Evolutionary conservation across 257 asterid species (phyloP).

Genomic region (Fraxinus pennsylvanica): DNA sequence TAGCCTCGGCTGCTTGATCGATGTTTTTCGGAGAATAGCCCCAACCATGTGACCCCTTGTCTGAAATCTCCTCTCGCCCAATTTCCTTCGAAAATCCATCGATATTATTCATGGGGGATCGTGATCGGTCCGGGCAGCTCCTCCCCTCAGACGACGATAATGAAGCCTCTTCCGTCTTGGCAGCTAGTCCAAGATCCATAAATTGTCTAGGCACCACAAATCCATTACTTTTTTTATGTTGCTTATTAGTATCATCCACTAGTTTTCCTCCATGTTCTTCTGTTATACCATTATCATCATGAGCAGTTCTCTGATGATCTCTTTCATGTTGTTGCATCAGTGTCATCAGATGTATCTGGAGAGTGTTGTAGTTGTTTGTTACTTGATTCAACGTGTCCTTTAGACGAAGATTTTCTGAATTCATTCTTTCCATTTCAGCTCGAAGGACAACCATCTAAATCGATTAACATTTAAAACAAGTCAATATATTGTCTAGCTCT

Average conservation of each 20-base stretch:
- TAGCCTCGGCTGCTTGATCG: constrained; percentile 87
- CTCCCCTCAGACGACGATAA: constrained; percentile 62
- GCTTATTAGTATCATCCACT: constrained; percentile 10
- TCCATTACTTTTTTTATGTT: constrained; percentile 34
- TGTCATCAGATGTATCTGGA: constrained; percentile 58
- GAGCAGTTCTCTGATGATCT: constrained; percentile 30
- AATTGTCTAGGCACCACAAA: constrained; percentile 71
- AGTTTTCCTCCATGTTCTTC: constrained; percentile 33
- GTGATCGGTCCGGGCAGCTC: constrained; percentile 38
- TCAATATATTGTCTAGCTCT: neutral
- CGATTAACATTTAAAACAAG: neutral
- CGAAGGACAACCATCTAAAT: constrained; percentile 52
- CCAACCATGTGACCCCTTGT: constrained; percentile 40
- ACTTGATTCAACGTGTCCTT: constrained; percentile 53
- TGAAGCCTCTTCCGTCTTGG: constrained; percentile 50
- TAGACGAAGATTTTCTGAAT: constrained; percentile 51
- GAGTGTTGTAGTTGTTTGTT: constrained; percentile 41
- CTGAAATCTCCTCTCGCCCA: constrained; percentile 42
- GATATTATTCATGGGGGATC: constrained; percentile 31
- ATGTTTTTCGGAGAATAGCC: constrained; percentile 38
- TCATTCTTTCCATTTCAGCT: constrained; percentile 63
- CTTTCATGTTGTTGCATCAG: constrained; percentile 54
- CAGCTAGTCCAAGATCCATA: constrained; percentile 75
- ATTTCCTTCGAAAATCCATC: constrained; percentile 25
- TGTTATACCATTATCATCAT: constrained; percentile 18